Evolutionary conservation across 768 basidiomycete species (phyloP), one percentile per base, ranked within the genome.

Genomic region (Macrolepiota albuminosa): DNA sequence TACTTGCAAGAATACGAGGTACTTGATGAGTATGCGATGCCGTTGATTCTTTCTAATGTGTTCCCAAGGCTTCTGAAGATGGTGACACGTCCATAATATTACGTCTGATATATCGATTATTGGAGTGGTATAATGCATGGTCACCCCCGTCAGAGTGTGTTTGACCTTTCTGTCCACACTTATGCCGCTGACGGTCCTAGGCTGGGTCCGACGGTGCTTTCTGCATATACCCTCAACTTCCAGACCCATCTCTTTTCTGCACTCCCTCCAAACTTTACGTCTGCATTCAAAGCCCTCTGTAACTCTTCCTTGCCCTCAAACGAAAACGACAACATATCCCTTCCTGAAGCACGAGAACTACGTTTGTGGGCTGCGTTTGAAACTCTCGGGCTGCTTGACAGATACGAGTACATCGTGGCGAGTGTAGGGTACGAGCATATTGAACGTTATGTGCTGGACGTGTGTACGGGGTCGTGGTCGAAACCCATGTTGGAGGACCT

Each of bases 381-480:
- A 57, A 74, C 75, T 1, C 81, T 96, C 0, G 91, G 90, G 4
- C 76, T 96, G 9, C 77, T 91, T 31, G 89, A 92, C 61, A 86
- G 92, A 33, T 93, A 89, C 68, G 93, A 95, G 67, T 83, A 85
- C 7, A 82, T 94, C 59, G 84, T 98, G 33, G 85, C 90, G 21
- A 86, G 85, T 53, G 88, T 95, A 4, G 91, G 92, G 33, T 93
- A 94, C 63, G 89, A 91, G 67, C 84, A 86, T 64, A 95, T 99
- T 62, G 92, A 95, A 68, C 70, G 75, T 5, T 81, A 91, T 59
- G 88, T 97, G 0, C 57, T 81, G 58, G 78, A 78, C 60, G 84
- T 81, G 3, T 93, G 89, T 67, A 73, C 82, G 10, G 84, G 80
- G 3, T 81, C 83, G 65, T 96, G 91, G 91, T 81, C 80, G 37